Evolutionary conservation across 306 rosid genomes (phyloP).

Genomic region (Acacia melanoxylon): DNA sequence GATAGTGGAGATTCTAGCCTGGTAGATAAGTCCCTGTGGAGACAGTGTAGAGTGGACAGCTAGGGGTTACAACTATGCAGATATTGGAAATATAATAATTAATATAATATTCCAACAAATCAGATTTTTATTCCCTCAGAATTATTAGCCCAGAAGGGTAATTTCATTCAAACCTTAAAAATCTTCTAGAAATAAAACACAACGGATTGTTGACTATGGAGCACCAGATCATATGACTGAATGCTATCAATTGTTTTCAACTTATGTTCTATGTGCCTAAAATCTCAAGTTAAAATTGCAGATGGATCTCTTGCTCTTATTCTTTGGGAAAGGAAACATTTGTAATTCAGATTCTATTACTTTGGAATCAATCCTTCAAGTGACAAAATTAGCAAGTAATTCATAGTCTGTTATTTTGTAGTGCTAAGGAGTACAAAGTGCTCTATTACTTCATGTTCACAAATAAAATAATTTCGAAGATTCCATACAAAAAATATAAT

Average conservation of each 20-base stretch:
- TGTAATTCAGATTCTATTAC: not conserved
- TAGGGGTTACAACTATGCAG: too few relatives aligned
- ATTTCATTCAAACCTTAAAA: not conserved
- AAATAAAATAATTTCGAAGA: slow-evolving; percentile 29
- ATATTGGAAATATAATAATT: too few relatives aligned
- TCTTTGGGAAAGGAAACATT: not conserved
- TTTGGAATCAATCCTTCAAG: not conserved
- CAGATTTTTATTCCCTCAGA: not conserved
- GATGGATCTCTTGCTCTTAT: not conserved
- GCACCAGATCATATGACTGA: not conserved
- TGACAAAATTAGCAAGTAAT: not conserved
- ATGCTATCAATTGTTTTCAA: not conserved
- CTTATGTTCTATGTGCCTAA: not conserved
- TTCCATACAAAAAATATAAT: slow-evolving; percentile 25
- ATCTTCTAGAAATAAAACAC: not conserved
- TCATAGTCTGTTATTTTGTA: not conserved
- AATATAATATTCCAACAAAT: too few relatives aligned
- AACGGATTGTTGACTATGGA: not conserved
- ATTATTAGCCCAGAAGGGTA: not conserved
- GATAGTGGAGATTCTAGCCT: too few relatives aligned
- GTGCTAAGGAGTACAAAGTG: not conserved
- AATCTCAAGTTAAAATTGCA: not conserved
- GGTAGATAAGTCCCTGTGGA: too few relatives aligned
- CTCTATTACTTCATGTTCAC: slow-evolving; percentile 11
- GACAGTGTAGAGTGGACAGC: too few relatives aligned